These are phyloP conservation scores for Dactylella cylindrospora DNA, from an alignment of 2,329 filamentous ascomycete genomes.

Conservation along the genomic window DNA sequence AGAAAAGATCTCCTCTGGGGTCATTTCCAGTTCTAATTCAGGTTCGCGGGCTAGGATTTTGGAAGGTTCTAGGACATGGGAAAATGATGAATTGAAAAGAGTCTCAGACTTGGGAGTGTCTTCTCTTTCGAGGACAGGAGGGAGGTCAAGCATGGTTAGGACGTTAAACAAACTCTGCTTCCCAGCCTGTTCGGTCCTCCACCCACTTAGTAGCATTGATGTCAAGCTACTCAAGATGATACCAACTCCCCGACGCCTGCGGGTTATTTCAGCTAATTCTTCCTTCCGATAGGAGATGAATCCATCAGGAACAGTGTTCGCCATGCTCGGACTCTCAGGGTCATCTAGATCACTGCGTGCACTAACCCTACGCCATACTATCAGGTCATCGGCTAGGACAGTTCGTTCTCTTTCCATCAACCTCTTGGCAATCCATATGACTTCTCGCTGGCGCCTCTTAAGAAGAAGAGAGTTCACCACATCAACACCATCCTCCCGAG, in stretches of 20 bases:
- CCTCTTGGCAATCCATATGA: constrained; percentile 31
- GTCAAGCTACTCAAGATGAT: constrained; percentile 34
- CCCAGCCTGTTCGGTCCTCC: constrained; percentile 16
- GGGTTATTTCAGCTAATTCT: constrained; percentile 19
- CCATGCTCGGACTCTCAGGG: constrained; percentile 19
- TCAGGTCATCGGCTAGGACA: constrained; percentile 9
- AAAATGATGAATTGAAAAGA: constrained; percentile 20
- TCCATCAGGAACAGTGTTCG: constrained; percentile 24
- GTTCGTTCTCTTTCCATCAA: constrained; percentile 22
- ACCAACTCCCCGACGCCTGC: constrained; percentile 31
- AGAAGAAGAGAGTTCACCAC: constrained; percentile 26
- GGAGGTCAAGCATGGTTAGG: constrained; percentile 32
- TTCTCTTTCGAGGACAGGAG: constrained; percentile 10
- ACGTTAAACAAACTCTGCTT: constrained; percentile 17
- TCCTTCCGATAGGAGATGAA: constrained; percentile 12
- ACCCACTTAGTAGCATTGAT: constrained; percentile 39
- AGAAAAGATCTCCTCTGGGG: constrained; percentile 36
- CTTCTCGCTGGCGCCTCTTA: constrained; percentile 27
- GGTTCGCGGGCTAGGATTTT: background rate
- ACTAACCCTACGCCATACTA: constrained; percentile 27
- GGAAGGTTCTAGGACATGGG: constrained; percentile 8
- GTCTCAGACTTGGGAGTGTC: background rate
- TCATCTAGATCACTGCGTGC: constrained; percentile 29
- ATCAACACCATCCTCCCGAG: constrained; percentile 39
- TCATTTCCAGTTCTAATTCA: constrained; percentile 19